Evolutionary conservation across 208 protist species (phyloP), one percentile per base, ranked within the genome.

Genomic region (Acanthamoeba culbertsoni): DNA sequence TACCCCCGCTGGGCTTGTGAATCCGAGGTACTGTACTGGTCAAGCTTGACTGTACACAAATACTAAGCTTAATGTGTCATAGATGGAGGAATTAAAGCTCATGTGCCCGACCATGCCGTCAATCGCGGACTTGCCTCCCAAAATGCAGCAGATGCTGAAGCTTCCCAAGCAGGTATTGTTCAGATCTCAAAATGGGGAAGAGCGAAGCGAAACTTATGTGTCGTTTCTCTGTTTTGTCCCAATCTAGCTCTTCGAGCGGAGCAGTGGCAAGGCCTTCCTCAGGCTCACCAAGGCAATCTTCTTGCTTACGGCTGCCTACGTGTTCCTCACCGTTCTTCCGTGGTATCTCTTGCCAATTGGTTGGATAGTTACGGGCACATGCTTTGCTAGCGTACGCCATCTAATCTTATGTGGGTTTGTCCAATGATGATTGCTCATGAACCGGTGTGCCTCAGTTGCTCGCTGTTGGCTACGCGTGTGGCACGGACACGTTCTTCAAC

Each of bases 321-420:
- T 35, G 16, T 26, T 93, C 51, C 68, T 93, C 12, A 84, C 89
- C 20, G 45, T 84, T n/a, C 31, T 93, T 57, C 89, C 89, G 65
- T 93, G 89, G 89, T 93, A 86, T 43, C 89, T 95, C 14, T 79
- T 94, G 59, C 94, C 94, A 23, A 48, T 95, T 26, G 92, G 92
- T 23, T 95, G 94, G 94, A 46, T 95, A 1, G 77, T 95, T 63
- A 90, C 93, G 46, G 94, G 94, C 20, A 94, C 94, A n/a, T 63
- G 84, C 46, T 94, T 91, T 28, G 84, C 53, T 35, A 91, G 84
- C 28, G 84, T 91, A 91, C 57, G 51, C 8, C 6, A 2, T 28
- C 40, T 68, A 7, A n/a, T 7, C 28, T 68, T 33, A n/a, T 62
- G 48, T 55, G 48, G n/a, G n/a, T n/a, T n/a, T n/a, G n/a, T n/a